Evolutionary conservation across 2,329 filamentous ascomycete species (phyloP).

Genomic region (Fusarium tanahbumbuense): DNA sequence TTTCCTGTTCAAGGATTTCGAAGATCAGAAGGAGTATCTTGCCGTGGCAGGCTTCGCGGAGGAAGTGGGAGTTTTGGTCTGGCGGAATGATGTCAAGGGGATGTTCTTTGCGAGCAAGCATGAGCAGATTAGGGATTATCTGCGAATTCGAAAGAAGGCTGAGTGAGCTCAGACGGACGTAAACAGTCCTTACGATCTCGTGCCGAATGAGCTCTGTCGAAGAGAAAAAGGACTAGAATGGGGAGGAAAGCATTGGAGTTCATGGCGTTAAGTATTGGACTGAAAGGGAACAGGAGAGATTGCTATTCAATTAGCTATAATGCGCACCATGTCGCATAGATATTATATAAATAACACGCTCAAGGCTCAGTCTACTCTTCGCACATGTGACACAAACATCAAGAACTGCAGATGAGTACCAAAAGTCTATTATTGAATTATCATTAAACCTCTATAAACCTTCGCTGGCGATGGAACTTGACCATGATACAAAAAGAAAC

Average conservation of each 20-base stretch:
- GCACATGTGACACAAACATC: neutral
- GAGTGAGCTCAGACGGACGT: conserved; percentile 45
- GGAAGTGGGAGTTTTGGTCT: conserved; percentile 89
- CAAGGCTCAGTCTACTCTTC: neutral
- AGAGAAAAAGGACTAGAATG: neutral
- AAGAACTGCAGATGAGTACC: neutral
- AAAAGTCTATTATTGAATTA: neutral
- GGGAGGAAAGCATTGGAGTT: conserved; percentile 37
- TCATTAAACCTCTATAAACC: neutral
- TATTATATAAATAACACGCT: neutral
- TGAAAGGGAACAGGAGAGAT: neutral
- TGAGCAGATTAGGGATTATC: conserved; percentile 86
- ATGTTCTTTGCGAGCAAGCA: conserved; percentile 94
- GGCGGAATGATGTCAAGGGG: conserved; percentile 81
- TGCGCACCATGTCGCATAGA: neutral
- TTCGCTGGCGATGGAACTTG: neutral
- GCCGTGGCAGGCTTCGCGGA: conserved; percentile 82
- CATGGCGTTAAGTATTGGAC: conserved; percentile 24
- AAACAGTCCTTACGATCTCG: neutral
- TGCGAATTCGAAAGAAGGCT: conserved; percentile 72
- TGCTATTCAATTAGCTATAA: too few species aligned
- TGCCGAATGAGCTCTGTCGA: neutral
- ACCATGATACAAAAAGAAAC: conserved; percentile 7
- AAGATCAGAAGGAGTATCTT: conserved; percentile 75
- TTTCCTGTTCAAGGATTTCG: conserved; percentile 91